Evolutionary conservation across 73 alveolate genomes (phyloP).

Genomic region (Diophrys appendiculata): DNA sequence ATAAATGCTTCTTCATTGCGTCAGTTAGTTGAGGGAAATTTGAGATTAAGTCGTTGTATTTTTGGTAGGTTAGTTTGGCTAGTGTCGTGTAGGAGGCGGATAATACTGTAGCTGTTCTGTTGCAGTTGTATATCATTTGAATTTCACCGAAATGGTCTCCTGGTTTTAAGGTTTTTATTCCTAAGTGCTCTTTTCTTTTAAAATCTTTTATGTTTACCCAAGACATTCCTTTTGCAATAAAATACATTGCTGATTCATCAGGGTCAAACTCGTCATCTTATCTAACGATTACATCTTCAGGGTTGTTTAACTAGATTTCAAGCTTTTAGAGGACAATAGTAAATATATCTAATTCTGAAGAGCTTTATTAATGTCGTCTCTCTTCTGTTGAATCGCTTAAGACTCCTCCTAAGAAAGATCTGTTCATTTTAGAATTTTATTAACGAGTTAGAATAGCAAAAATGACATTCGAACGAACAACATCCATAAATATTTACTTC

Average conservation of each 20-base stretch:
- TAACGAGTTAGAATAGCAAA: neutral
- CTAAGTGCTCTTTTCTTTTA: neutral
- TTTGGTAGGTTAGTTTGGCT: conserved; percentile 20
- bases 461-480: conserved; percentile 11
- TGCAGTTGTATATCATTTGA: conserved; percentile 29
- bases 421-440: neutral
- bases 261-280: conserved; percentile 16
- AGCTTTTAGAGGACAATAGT: conserved; percentile 8
- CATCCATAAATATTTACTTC: conserved; percentile 16
- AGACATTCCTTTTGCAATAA: conserved; percentile 38
- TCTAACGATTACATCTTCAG: conserved; percentile 33
- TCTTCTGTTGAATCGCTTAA: neutral
- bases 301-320: conserved; percentile 23
- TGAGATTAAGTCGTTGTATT: neutral
- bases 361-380: too few species aligned
- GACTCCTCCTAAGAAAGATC: neutral
- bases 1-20: conserved; percentile 15
- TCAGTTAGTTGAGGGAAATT: neutral
- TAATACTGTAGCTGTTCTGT: conserved; percentile 42
- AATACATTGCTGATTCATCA: conserved; percentile 17
- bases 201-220: conserved; percentile 27
- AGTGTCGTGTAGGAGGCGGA: conserved; percentile 49
- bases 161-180: conserved; percentile 2
- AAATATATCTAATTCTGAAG: neutral
- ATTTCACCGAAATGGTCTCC: conserved; percentile 48